Evolutionary conservation across 345 rosid species (phyloP).

Genomic region (Tarenaya hassleriana): DNA sequence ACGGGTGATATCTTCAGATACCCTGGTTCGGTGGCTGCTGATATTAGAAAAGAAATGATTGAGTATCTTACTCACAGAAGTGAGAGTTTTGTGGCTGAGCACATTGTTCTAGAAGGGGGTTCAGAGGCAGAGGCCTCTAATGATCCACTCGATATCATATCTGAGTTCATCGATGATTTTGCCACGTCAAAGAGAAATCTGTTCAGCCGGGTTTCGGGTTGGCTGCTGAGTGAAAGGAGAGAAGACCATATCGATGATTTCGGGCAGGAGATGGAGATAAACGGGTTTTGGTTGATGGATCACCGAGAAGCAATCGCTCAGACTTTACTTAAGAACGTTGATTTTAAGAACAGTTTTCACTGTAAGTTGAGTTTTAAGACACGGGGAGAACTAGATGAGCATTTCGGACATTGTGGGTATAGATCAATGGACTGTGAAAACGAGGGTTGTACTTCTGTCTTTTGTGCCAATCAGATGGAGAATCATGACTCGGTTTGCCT

Average conservation of each 20-base stretch:
- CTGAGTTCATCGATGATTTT: slow-evolving; percentile 67
- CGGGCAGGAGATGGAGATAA: slow-evolving; percentile 75
- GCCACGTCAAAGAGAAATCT: slow-evolving; percentile 61
- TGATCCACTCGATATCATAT: slow-evolving; percentile 64
- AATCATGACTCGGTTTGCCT: slow-evolving; percentile 68
- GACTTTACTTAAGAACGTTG: slow-evolving; percentile 65
- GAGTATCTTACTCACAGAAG: slow-evolving; percentile 63
- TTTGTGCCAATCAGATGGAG: slow-evolving; percentile 51
- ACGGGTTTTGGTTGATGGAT: slow-evolving; percentile 65
- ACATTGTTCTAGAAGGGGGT: slow-evolving; percentile 48
- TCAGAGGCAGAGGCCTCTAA: slow-evolving; percentile 43
- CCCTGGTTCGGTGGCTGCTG: slow-evolving; percentile 72
- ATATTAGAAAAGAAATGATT: slow-evolving; percentile 63
- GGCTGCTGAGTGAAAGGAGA: slow-evolving; percentile 78
- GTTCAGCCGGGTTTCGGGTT: slow-evolving; percentile 71
- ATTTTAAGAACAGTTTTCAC: slow-evolving; percentile 54
- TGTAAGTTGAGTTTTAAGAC: slow-evolving; percentile 58
- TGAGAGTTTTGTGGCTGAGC: slow-evolving; percentile 69
- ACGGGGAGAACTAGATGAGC: slow-evolving; percentile 46
- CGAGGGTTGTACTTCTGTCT: slow-evolving; percentile 56
- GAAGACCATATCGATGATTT: slow-evolving; percentile 89
- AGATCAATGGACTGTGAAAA: slow-evolving; percentile 54
- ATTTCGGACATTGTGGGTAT: slow-evolving; percentile 43
- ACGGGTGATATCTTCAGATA: slow-evolving; percentile 69
- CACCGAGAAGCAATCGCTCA: slow-evolving; percentile 54